Evolutionary conservation across 78 protist species (phyloP).

Genomic region (Polysphondylium violaceum): DNA sequence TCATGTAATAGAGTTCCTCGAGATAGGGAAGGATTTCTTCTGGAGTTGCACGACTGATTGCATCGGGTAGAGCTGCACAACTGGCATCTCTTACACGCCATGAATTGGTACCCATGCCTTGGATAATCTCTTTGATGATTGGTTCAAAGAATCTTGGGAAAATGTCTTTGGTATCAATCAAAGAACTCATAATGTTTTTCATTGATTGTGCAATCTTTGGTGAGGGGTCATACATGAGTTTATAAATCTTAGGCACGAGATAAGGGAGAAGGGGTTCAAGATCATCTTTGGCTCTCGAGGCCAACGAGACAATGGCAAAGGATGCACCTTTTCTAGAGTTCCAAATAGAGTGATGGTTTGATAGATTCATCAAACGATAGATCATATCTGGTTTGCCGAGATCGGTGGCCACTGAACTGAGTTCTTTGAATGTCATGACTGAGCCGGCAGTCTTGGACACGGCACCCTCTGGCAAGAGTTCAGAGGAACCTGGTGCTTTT

Average conservation of each 20-base stretch:
- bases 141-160: constrained; percentile 48
- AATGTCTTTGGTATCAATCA: constrained; percentile 51
- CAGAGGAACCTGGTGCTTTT: constrained; percentile 75
- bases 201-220: constrained; percentile 68
- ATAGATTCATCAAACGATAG: constrained; percentile 83
- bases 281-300: constrained; percentile 48
- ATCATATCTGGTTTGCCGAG: constrained; percentile 88
- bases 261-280: constrained; percentile 72
- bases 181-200: constrained; percentile 60
- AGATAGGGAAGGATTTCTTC: constrained; percentile 41
- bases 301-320: constrained; percentile 72
- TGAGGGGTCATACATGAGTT: constrained; percentile 84
- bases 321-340: constrained; percentile 87
- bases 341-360: constrained; percentile 86
- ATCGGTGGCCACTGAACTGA: constrained; percentile 74
- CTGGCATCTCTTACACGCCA: constrained; percentile 86
- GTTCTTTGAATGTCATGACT: constrained; percentile 50
- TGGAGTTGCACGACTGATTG: constrained; percentile 46
- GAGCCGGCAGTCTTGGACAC: constrained; percentile 58
- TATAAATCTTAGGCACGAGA: constrained; percentile 86
- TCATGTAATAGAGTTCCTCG: constrained; percentile 68
- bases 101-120: constrained; percentile 43
- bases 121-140: constrained; percentile 60
- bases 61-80: constrained; percentile 77
- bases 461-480: constrained; percentile 69